Conservation (phyloP, 768 basidiomycete species). For the Lyophyllum decastes region DNA sequence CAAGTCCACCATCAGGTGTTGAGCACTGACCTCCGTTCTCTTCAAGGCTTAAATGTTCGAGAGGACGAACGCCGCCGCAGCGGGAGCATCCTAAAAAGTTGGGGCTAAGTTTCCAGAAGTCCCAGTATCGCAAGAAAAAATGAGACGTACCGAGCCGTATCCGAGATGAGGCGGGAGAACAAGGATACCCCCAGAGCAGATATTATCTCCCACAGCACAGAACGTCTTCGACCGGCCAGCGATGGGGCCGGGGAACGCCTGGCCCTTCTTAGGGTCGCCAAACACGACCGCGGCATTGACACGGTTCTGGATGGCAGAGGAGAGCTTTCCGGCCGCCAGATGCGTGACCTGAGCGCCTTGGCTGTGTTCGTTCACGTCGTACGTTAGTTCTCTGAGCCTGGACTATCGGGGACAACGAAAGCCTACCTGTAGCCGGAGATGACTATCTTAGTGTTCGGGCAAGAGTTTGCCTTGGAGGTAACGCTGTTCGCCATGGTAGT, state of each 20-base stretch:
- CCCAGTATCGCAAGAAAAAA: background rate
- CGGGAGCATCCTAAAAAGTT: background rate
- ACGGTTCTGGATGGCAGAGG: conserved; percentile 14
- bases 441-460: conserved; percentile 33
- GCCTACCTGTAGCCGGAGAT: conserved; percentile 35
- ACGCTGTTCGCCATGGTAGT: conserved; percentile 35
- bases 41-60: background rate
- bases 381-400: too few species aligned
- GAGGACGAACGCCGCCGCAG: background rate
- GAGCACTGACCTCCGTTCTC: background rate
- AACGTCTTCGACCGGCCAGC: conserved; percentile 2
- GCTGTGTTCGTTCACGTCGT: conserved; percentile 7
- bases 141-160: conserved; percentile 5
- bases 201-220: conserved; percentile 1
- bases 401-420: background rate
- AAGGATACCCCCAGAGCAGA: conserved; percentile 4
- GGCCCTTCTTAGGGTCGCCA: conserved; percentile 19
- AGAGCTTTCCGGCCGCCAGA: conserved; percentile 33
- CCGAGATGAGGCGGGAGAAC: background rate
- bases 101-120: background rate
- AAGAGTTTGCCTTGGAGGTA: conserved; percentile 24
- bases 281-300: conserved; percentile 17
- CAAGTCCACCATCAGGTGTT: too few species aligned
- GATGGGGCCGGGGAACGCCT: conserved; percentile 10
- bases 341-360: conserved; percentile 38